Evolutionary conservation across 768 basidiomycete genomes (phyloP).

Genomic region (Tricholoma sp.): DNA sequence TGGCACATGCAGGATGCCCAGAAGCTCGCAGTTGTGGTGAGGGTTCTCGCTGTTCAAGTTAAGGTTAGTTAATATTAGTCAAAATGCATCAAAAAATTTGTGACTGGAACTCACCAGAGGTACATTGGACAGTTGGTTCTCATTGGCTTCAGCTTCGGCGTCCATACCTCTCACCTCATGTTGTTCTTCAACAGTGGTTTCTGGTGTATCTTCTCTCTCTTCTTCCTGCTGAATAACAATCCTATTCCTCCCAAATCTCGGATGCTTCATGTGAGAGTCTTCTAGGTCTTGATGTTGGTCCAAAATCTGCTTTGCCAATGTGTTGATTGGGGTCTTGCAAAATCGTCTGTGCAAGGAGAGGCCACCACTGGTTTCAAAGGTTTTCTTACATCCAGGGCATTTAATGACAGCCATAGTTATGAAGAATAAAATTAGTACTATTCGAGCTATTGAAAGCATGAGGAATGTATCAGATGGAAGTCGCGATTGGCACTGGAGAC

Average conservation of each 20-base stretch:
- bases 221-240: background rate
- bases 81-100: background rate
- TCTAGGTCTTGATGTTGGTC: background rate
- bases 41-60: background rate
- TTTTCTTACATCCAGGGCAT: background rate
- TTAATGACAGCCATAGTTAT: background rate
- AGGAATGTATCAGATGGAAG: background rate
- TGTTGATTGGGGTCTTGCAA: background rate
- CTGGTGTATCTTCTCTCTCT: background rate
- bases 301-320: background rate
- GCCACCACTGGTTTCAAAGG: background rate
- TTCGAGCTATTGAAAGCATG: conserved; percentile 4
- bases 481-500: background rate
- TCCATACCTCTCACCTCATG: background rate
- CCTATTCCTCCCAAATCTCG: background rate
- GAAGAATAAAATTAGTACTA: background rate
- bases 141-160: background rate
- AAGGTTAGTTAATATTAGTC: background rate
- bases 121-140: background rate
- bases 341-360: background rate
- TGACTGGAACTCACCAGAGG: background rate
- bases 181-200: background rate
- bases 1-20: background rate
- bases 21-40: background rate
- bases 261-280: too few species aligned